Conservation (phyloP, 2,329 filamentous ascomycete genomes). For the Drechslerella coelobrocha region DNA sequence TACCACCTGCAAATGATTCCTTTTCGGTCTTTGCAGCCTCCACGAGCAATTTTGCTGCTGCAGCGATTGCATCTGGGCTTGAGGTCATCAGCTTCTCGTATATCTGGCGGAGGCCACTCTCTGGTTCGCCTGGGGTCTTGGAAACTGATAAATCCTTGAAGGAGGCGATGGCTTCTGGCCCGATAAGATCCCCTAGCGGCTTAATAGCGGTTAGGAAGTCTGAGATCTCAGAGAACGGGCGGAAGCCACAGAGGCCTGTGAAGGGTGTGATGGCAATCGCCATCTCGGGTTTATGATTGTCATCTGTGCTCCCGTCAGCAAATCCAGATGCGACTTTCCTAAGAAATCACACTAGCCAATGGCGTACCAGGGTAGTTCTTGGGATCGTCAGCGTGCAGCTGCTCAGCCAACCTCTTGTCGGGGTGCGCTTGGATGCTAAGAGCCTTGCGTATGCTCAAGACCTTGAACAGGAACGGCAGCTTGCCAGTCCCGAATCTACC, state of each 20-base stretch:
- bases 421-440: slow-evolving; percentile 96
- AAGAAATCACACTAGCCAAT: background rate
- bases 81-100: slow-evolving; percentile 85
- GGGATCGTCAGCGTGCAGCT: slow-evolving; percentile 82
- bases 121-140: slow-evolving; percentile 59
- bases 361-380: slow-evolving; percentile 78
- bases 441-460: slow-evolving; percentile 92
- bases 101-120: slow-evolving; percentile 79
- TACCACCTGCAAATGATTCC: slow-evolving; percentile 73
- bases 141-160: slow-evolving; percentile 65
- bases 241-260: slow-evolving; percentile 93
- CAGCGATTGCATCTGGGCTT: slow-evolving; percentile 69
- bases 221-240: slow-evolving; percentile 81
- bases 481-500: slow-evolving; percentile 75
- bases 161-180: slow-evolving; percentile 67
- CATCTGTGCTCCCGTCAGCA: slow-evolving; percentile 66
- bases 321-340: background rate
- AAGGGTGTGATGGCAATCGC: slow-evolving; percentile 96
- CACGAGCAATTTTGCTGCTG: slow-evolving; percentile 73
- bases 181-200: slow-evolving; percentile 71
- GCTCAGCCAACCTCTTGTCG: slow-evolving; percentile 90
- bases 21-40: slow-evolving; percentile 72
- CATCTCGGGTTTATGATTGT: slow-evolving; percentile 99
- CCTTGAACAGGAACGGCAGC: slow-evolving; percentile 96
- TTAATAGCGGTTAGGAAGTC: slow-evolving; percentile 77